Evolutionary conservation across 1,284 basidiomycete genomes (phyloP).

Genomic region (Puccinia polysora): DNA sequence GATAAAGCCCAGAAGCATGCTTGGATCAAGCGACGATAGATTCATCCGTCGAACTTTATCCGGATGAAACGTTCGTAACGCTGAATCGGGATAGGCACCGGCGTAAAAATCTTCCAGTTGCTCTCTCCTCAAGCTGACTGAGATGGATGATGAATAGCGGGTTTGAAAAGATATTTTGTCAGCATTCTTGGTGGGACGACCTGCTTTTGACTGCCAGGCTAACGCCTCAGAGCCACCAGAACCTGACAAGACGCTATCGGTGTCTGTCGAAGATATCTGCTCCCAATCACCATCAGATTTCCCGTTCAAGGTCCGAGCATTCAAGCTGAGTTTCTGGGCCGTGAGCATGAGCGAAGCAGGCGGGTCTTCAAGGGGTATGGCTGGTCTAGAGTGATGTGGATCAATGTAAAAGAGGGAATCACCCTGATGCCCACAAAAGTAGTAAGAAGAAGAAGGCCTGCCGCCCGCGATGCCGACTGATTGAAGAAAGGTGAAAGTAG

Average conservation of each 20-base stretch:
- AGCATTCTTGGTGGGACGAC: background rate
- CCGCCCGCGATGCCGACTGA: conserved; percentile 94
- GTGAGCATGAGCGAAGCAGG: background rate
- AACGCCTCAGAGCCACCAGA: background rate
- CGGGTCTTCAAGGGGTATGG: conserved; percentile 61
- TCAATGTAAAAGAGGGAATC: conserved; percentile 91
- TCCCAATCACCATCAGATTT: conserved; percentile 30
- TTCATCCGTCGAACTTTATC: conserved; percentile 91
- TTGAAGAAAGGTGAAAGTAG: conserved; percentile 85
- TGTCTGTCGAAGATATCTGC: conserved; percentile 30
- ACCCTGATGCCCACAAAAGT: conserved; percentile 88
- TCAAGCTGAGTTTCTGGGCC: conserved; percentile 11
- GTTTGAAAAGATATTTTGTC: conserved; percentile 24
- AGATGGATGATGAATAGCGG: conserved; percentile 45
- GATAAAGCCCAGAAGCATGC: conserved; percentile 91
- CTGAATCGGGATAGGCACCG: conserved; percentile 62
- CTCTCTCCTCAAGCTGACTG: conserved; percentile 53
- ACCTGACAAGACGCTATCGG: conserved; percentile 26
- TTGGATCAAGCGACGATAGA: conserved; percentile 82
- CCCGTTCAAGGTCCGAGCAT: background rate
- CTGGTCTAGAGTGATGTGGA: conserved; percentile 80
- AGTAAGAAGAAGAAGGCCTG: conserved; percentile 89
- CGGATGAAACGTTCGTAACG: conserved; percentile 85
- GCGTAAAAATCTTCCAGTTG: conserved; percentile 61
- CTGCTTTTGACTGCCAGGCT: background rate